phyloP scores from a whole-genome alignment of 176 grass and related monocot genomes.

The Musa troglodytarum region DNA sequence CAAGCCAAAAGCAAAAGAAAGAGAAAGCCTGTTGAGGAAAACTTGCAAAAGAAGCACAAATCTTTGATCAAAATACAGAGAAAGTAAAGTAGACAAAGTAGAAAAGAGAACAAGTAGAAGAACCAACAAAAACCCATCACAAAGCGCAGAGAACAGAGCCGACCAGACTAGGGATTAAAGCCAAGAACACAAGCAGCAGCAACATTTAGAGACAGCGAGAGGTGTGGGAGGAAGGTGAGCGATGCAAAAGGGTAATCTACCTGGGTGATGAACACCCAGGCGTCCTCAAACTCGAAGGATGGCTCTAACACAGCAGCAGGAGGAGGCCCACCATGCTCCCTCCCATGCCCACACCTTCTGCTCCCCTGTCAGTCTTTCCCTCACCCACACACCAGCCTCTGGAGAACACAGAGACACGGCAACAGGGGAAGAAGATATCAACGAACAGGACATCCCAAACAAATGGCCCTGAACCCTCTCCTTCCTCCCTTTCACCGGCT shows the following conservation, averaged over 20 bases:
- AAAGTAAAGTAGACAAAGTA: not conserved
- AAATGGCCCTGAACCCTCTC: not conserved
- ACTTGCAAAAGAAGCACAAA: not conserved
- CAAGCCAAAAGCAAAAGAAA: not conserved
- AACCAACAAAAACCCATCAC: not conserved
- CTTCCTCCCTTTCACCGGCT: not conserved
- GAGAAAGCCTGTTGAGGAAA: not conserved
- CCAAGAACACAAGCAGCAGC: conserved; percentile 21
- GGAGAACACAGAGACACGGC: conserved; percentile 22
- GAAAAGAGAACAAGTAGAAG: not conserved
- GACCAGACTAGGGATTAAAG: conserved; percentile 11
- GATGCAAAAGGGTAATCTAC: conserved; percentile 24
- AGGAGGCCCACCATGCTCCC: conserved; percentile 3
- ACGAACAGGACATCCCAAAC: not conserved
- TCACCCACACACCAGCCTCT: not conserved
- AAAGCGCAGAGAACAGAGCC: conserved; percentile 3
- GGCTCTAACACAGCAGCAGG: not conserved
- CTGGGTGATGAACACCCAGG: conserved; percentile 29
- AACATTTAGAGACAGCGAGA: conserved; percentile 17
- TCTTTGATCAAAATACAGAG: not conserved
- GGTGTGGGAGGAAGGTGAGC: conserved; percentile 13
- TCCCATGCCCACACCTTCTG: conserved; percentile 16
- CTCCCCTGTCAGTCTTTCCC: conserved; percentile 2
- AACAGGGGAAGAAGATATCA: not conserved
- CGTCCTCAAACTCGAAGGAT: conserved; percentile 16